Percentiles rank a stretch among this genome's conserved stretches.
These are phyloP conservation scores for Lentinula lateritia DNA, from an alignment of 768 basidiomycete genomes.

Conservation along the genomic window DNA sequence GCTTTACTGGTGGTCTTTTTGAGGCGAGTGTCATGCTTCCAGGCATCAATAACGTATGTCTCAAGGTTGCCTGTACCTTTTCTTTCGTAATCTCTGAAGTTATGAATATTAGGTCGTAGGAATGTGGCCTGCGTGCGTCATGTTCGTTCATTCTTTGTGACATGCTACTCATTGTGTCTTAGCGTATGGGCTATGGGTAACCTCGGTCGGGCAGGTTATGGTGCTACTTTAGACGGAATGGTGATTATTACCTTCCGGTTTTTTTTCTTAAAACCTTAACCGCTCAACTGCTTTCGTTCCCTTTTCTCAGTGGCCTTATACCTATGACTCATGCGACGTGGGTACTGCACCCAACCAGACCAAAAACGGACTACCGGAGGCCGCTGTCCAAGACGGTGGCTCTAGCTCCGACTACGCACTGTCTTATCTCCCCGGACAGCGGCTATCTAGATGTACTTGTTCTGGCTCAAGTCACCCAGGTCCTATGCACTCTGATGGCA, in stretches of 20 bases:
- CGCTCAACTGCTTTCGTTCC: conserved; percentile 4
- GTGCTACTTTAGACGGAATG: conserved; percentile 77
- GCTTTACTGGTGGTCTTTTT: conserved; percentile 80
- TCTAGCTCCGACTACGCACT: conserved; percentile 34
- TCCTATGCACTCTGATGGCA: conserved; percentile 66
- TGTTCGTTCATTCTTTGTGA: background rate
- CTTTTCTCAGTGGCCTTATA: conserved; percentile 67
- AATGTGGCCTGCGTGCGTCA: background rate
- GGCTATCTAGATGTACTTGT: conserved; percentile 85
- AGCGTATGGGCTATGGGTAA: conserved; percentile 61
- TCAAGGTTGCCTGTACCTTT: conserved; percentile 16
- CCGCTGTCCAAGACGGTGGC: conserved; percentile 61
- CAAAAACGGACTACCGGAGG: conserved; percentile 57
- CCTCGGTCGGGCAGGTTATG: conserved; percentile 73
- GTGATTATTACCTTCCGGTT: conserved; percentile 27
- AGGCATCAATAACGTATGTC: conserved; percentile 58
- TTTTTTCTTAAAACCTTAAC: conserved; percentile 22
- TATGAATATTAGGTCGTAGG: background rate
- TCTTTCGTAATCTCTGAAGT: background rate
- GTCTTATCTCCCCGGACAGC: conserved; percentile 77
- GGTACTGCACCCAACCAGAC: conserved; percentile 84
- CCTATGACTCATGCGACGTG: conserved; percentile 77
- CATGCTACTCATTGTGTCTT: conserved; percentile 17
- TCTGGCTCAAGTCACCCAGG: conserved; percentile 79
- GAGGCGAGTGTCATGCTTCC: conserved; percentile 62